Conservation (phyloP, 1,284 basidiomycete genomes). For the Melampsora abietis-canadensis region DNA sequence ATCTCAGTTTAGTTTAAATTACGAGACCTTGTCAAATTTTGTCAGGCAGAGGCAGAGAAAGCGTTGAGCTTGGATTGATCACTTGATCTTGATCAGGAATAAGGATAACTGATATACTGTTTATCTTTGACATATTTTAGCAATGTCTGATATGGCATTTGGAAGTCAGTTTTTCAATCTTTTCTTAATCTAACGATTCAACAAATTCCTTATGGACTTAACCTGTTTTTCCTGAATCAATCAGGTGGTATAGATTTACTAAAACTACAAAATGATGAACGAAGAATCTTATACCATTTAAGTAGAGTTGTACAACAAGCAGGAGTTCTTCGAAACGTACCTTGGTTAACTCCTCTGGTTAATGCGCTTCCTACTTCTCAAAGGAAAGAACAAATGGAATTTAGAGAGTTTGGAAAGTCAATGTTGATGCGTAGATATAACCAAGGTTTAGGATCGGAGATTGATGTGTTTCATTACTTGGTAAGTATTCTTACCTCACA, state of each 20-base stretch:
- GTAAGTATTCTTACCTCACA: not conserved
- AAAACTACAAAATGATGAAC: conserved; percentile 21
- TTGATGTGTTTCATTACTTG: conserved; percentile 40
- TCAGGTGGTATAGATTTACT: conserved; percentile 20
- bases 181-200: not conserved
- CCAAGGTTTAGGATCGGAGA: conserved; percentile 17
- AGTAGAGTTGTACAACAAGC: conserved; percentile 32
- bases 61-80: not conserved
- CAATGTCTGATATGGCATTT: conserved; percentile 35
- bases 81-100: too few relatives aligned
- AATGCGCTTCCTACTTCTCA: conserved; percentile 21
- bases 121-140: not conserved
- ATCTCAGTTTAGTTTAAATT: too few relatives aligned
- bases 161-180: conserved; percentile 19
- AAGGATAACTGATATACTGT: not conserved
- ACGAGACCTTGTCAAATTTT: too few relatives aligned
- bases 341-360: conserved; percentile 30
- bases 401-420: conserved; percentile 20
- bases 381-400: conserved; percentile 20
- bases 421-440: conserved; percentile 24
- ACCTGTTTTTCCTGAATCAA: not conserved
- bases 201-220: not conserved
- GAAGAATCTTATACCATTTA: conserved; percentile 10
- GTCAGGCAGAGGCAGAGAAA: too few relatives aligned
- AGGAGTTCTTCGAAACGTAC: conserved; percentile 31